phyloP scores from a whole-genome alignment of 306 rosid species.

The Hippophae tibetana region DNA sequence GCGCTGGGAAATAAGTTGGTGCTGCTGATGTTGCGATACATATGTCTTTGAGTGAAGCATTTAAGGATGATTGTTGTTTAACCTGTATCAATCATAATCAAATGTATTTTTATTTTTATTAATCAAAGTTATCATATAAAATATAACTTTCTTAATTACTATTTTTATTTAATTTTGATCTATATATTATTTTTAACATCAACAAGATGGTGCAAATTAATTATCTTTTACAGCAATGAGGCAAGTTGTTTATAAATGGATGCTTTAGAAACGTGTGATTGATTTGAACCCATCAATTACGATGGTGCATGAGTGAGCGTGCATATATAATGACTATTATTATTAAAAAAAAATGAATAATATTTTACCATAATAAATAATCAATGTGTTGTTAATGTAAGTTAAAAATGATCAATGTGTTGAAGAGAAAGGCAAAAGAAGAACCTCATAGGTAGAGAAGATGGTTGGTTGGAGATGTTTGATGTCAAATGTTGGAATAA shows the following conservation, averaged over 20 bases:
- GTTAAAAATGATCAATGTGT: not conserved
- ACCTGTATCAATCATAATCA: slow-evolving; percentile 14
- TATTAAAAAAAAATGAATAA: no score
- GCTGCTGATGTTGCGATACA: slow-evolving; percentile 65
- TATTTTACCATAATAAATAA: no score
- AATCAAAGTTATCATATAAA: not conserved
- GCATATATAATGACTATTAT: no score
- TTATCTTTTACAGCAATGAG: no score
- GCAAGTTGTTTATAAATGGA: no score
- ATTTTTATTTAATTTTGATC: no score
- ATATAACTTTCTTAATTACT: not conserved
- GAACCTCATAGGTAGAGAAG: slow-evolving; percentile 54
- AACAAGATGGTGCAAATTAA: no score
- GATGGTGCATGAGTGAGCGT: no score
- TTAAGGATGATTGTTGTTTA: slow-evolving; percentile 14
- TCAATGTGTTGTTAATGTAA: no score
- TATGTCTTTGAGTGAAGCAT: slow-evolving; percentile 40
- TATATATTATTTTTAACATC: no score
- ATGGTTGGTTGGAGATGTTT: slow-evolving; percentile 41
- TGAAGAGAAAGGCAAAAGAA: not conserved
- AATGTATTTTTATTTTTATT: not conserved
- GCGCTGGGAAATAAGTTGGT: slow-evolving; percentile 63
- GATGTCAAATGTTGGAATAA: slow-evolving; percentile 54
- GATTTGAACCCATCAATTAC: no score
- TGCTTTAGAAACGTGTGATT: no score